Evolutionary conservation across 140 eudicot species (phyloP).

Genomic region (Flaveria floridana): DNA sequence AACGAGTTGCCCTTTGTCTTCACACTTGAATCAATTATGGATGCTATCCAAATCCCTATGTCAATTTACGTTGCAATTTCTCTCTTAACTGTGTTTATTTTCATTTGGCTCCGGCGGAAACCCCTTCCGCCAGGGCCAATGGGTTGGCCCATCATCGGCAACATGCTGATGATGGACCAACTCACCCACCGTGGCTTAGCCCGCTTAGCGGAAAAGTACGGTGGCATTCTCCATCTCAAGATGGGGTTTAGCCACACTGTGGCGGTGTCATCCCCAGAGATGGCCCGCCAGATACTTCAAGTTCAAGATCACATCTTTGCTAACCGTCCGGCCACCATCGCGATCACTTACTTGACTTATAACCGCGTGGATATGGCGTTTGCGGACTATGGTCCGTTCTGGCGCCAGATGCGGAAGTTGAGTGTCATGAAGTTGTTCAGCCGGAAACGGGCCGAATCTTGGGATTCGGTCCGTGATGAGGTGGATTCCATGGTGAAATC

Average conservation of each 20-base stretch:
- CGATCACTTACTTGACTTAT: constrained; percentile 62
- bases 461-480: constrained; percentile 90
- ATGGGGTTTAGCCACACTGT: constrained; percentile 64
- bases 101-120: constrained; percentile 41
- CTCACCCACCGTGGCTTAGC: constrained; percentile 78
- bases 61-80: constrained; percentile 31
- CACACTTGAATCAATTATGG: constrained; percentile 27
- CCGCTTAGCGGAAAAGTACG: constrained; percentile 48
- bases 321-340: constrained; percentile 72
- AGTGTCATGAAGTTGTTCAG: constrained; percentile 83
- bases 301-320: constrained; percentile 69
- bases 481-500: constrained; percentile 54
- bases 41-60: constrained; percentile 30
- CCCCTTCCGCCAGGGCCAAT: constrained; percentile 70
- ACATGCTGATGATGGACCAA: constrained; percentile 66
- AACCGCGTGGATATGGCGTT: constrained; percentile 84
- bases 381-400: constrained; percentile 76
- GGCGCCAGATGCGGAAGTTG: constrained; percentile 89
- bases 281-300: constrained; percentile 67
- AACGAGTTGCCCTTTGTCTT: constrained; percentile 19
- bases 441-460: constrained; percentile 78
- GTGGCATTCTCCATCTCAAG: constrained; percentile 63
- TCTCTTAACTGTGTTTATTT: constrained; percentile 27
- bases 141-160: constrained; percentile 77
- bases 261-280: constrained; percentile 58